Evolutionary conservation across 306 rosid species (phyloP), one percentile per base, ranked within the genome.

Genomic region (Medicago ruthenica): DNA sequence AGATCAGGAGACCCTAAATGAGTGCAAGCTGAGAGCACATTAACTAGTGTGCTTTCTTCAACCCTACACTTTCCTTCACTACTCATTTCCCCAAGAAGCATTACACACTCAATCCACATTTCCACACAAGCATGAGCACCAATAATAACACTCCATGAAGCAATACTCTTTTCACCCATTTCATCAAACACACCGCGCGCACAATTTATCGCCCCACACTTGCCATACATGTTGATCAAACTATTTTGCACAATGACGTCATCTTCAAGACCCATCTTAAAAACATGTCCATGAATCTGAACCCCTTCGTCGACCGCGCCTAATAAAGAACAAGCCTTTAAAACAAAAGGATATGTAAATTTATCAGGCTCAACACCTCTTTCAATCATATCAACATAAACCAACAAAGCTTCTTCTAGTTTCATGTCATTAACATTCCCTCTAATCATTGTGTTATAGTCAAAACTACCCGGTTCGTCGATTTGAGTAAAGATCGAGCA

Each of bases 121-220:
- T 86, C 90, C 39, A 73, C 74, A 79, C 79, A 70, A 70, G 88
- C 92, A 83, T 91, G 90, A 75, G 89, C 97, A 71, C 88, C 85
- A 86, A 93, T 89, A 21, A 89, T 73, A 48, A 92, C 86, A 86
- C 98, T 91, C 98, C 98, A 93, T 34, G 98, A 89, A 74, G 96
- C 97, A 41, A 87, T 84, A 80, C 85, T 91, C 80, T 57, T 93
- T 22, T 80, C 87, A 64, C 14, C 74, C 77, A 91, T 82, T 64
- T 79, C 27, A 71, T 79, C 84, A 82, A 93, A 93, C 71, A 91
- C 83, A 11, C 14, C n/a, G n/a, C n/a, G n/a, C n/a, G n/a, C 75
- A 18, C 81, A 15, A 18, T 67, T 60, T 50, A 91, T 70, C 73
- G 70, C 76, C 51, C 83, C 74, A 63, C 87, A 81, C 39, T 87